Base-by-base conservation (phyloP, 306 rosid species). In the Cicer cuneatum region DNA sequence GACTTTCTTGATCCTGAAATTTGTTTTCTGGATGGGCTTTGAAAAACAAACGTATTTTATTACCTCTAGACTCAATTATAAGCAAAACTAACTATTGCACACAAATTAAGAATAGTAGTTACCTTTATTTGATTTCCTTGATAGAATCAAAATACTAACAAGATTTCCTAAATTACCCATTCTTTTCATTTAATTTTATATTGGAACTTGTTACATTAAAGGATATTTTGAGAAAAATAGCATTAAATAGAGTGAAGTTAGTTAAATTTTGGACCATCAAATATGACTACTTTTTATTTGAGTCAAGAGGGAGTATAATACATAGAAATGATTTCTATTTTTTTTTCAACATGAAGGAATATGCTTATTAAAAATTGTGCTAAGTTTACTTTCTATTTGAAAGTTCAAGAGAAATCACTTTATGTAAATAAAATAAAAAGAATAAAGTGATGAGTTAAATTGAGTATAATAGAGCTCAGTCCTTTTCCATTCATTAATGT, bases 391-490 rank as follows among this genome's bases (percentile, higher is more conserved):
- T 64, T 75, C 5, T 47, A 11, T 46, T 38, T 15, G 48, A 29
- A 72, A 2, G 42, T 60, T 76, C 10, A 13, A 18, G 59, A 16
- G 48, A 74, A 29, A 69, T 42, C 71, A 48, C 15, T 24, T 69
- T 48, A 56, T 19, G 40, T 39, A 40, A 61, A 60, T 69, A 53
- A 37, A 67, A 47, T 16, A 48, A 18, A 57, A 49, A 64, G 38
- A 61, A 21, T 21, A 29, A 60, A 45, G 69, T 70, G 71, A 84
- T 77, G 75, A 57, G 19, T 63, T 54, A 66, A 77, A 49, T 72
- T 62, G 37, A 63, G 77, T 51, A 8, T 66, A 42, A 6, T 38
- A 49, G 72, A 18, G 72, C 35, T 78, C 60, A 65, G 12, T 47
- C 57, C 47, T 65, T 51, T 79, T 78, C 24, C 37, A 15, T 48